Evolutionary conservation across 164 flowering plant species (phyloP), one percentile per base, ranked within the genome.

Genomic region (Piper betle): DNA sequence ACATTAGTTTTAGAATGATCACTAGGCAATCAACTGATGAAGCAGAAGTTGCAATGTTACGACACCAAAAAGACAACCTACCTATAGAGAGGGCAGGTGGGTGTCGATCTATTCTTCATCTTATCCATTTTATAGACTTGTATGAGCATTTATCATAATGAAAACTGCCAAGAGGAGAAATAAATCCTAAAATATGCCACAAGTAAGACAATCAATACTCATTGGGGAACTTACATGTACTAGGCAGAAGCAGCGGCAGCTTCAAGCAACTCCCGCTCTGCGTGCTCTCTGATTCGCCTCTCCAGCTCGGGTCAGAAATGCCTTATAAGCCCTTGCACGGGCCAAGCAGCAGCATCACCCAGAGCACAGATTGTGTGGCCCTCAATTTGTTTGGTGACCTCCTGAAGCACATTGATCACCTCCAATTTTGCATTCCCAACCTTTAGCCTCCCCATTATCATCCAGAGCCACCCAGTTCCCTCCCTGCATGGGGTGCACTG

Each of bases 261-360:
- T 77, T 85, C 77, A 66, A 81, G 70, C 75, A 90, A 68, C 74
- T 93, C 98, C 72, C 82, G 81, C 39, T 87, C 81, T 16, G 97
- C 98, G 52, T 80, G 87, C 75, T 90, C 87, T 68, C 66, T 74
- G 63, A 93, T 90, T 80, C 98, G 87, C 77, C 96, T 84, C 78
- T 93, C 98, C 57, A 93, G 76, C 80, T 92, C 98, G 7, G 96
- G 97, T 74, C 97, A 80, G 62, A 90, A 93, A 66, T 93, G 91
- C 76, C 88, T 76, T 33, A 93, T 93, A 20, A 93, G 94, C 70
- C 98, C 98, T 74, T 93, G 98, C 68, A 93, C 98, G 39, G 97
- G 98, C 98, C 97, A 89, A 63, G 97, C 98, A 63, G 98, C 98
- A 54, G 97, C 98, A 77, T 92, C 96, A 54, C 98, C 98, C 75